A percentile compares a stretch with the other conserved stretches of the same genome.
Conservation (phyloP, 108 stramenopile species). For the Epipyxis sp. region DNA sequence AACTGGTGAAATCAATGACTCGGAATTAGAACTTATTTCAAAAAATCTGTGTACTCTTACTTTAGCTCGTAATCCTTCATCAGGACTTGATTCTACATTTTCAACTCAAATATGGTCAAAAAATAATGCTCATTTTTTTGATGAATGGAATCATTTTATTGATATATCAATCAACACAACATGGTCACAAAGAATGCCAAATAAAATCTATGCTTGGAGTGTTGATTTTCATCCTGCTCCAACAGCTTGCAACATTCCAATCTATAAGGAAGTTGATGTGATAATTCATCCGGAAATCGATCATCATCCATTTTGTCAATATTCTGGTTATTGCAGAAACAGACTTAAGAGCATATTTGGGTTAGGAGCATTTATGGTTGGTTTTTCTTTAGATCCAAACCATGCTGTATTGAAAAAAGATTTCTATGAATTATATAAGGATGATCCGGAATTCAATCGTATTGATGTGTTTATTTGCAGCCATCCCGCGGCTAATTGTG, state of each 20-base stretch:
- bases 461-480: conserved; percentile 31
- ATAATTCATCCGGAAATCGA: not conserved
- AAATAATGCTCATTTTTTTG: too few relatives aligned
- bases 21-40: too few relatives aligned
- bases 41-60: too few relatives aligned
- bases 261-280: not conserved
- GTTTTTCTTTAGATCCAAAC: not conserved
- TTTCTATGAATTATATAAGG: conserved; percentile 5
- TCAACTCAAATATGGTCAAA: too few relatives aligned
- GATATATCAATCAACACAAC: too few relatives aligned
- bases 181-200: too few relatives aligned
- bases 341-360: not conserved
- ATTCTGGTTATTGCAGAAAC: not conserved
- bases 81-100: too few relatives aligned
- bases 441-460: conserved; percentile 22
- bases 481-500: conserved; percentile 31
- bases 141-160: too few relatives aligned
- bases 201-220: not conserved
- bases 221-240: not conserved
- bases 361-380: not conserved
- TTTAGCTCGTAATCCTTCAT: too few relatives aligned
- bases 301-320: not conserved
- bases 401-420: not conserved
- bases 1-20: too few relatives aligned
- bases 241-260: not conserved